Evolutionary conservation across 1,284 basidiomycete genomes (phyloP).

Genomic region (Cerrena zonata): DNA sequence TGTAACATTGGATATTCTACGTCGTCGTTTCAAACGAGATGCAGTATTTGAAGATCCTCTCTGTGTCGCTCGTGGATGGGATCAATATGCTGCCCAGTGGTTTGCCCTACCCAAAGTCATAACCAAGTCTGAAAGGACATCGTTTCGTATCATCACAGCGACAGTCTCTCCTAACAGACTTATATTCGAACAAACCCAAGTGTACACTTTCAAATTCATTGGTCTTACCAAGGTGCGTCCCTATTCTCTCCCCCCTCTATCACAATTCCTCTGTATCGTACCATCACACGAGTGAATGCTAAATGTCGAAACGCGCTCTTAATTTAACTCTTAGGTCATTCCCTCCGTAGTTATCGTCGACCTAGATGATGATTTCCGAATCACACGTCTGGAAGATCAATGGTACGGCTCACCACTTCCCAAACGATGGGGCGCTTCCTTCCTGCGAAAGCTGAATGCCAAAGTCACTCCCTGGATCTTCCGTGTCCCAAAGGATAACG

Average conservation of each 20-base stretch:
- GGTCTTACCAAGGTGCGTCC: slow-evolving; percentile 46
- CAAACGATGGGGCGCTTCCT: slow-evolving; percentile 38
- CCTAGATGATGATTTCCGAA: slow-evolving; percentile 57
- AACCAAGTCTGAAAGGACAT: slow-evolving; percentile 44
- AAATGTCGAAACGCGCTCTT: not conserved
- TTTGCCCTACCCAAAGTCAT: slow-evolving; percentile 59
- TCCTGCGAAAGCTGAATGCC: slow-evolving; percentile 45
- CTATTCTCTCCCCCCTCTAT: not conserved
- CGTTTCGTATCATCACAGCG: slow-evolving; percentile 52
- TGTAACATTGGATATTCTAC: slow-evolving; percentile 51
- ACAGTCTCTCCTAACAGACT: slow-evolving; percentile 50
- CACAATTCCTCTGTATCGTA: not conserved
- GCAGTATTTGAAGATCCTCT: slow-evolving; percentile 61
- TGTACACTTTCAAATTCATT: slow-evolving; percentile 50
- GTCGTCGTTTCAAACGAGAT: slow-evolving; percentile 51
- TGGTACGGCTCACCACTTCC: slow-evolving; percentile 58
- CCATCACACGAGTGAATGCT: too few species aligned
- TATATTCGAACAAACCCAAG: slow-evolving; percentile 56
- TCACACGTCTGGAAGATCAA: slow-evolving; percentile 54
- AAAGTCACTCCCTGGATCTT: slow-evolving; percentile 47
- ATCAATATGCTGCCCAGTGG: slow-evolving; percentile 43
- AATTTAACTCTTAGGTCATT: slow-evolving; percentile 29
- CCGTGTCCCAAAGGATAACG: slow-evolving; percentile 34
- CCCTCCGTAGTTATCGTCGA: slow-evolving; percentile 61
- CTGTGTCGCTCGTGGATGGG: slow-evolving; percentile 44